Base-by-base conservation (phyloP, 164 flowering plant species). In the Macadamia tetraphylla region DNA sequence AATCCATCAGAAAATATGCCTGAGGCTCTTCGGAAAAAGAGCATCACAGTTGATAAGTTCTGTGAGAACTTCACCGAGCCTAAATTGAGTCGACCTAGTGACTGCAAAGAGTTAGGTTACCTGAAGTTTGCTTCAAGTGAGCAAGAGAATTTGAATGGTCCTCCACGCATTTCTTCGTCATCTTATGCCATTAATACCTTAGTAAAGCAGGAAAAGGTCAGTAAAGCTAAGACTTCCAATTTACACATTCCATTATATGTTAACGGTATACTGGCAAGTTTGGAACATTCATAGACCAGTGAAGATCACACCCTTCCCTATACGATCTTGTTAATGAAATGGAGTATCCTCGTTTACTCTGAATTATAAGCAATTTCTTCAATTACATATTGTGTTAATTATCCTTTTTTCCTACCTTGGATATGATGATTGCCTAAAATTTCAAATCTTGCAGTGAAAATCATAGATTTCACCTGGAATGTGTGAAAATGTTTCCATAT, bases 1-100 rank as follows among this genome's bases (percentile, higher is more conserved):
- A 76, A 78, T 80, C 87, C 83, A 30, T 66, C 73, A 59, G 92
- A 86, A 58, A 83, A 79, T 71, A 78, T 84, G 81, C 84, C 89
- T 18, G 82, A 86, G 69, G 81, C 79, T 63, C 84, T 82, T 63
- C 66, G 75, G 64, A 79, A 78, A 57, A 79, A 81, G 63, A 71
- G 66, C 70, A 15, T 68, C 60, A 66, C 64, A 58, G 68, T 70
- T 58, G 79, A 78, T 68, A 79, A 70, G 72, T 77, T 79, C 73
- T 64, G 53, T 65, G 84, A 83, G 69, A 79, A 70, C 57, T 66
- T 75, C 62, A 77, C 69, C 73, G 83, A 83, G 67, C 63, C 69
- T 17, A 83, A 79, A 68, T 14, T 73, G 68, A 76, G 71, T 66
- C 72, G 23, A 48, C 70, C 74, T 14, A 76, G 73, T 59, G 84